A percentile compares a stretch with the other conserved stretches of the same genome.
Conservation (phyloP, 2,329 filamentous ascomycete genomes). For the Calonectria henricotiae region DNA sequence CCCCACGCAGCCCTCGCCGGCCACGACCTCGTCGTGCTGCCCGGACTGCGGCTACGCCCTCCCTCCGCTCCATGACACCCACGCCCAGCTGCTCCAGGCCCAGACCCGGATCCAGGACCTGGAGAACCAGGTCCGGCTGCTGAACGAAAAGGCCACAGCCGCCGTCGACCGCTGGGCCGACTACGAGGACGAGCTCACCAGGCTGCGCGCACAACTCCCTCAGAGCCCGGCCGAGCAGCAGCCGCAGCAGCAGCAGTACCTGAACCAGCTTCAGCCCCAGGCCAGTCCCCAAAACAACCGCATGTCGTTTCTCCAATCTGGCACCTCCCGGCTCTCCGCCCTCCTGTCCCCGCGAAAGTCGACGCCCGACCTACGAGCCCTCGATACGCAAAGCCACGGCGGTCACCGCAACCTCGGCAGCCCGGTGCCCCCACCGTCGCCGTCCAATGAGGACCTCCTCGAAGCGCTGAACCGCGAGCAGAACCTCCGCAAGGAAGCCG, state of each 20-base stretch:
- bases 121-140: conserved; percentile 78
- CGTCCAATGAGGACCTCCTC: conserved; percentile 69
- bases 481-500: conserved; percentile 77
- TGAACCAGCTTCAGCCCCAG: conserved; percentile 43
- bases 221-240: conserved; percentile 43
- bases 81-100: conserved; percentile 66
- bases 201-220: conserved; percentile 66
- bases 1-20: conserved; percentile 49
- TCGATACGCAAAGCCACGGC: conserved; percentile 44
- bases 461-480: conserved; percentile 79
- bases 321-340: conserved; percentile 64
- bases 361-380: conserved; percentile 53
- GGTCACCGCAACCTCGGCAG: conserved; percentile 42
- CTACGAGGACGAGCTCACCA: conserved; percentile 84
- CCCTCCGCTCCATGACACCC: conserved; percentile 57
- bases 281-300: conserved; percentile 52
- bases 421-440: conserved; percentile 46
- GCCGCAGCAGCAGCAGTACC: conserved; percentile 28
- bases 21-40: conserved; percentile 59
- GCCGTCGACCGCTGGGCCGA: conserved; percentile 79
- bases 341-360: conserved; percentile 67
- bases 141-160: conserved; percentile 81
- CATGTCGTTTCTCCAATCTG: conserved; percentile 65
- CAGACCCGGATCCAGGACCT: conserved; percentile 78
- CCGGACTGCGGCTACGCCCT: conserved; percentile 68